phyloP scores from a whole-genome alignment of 2,329 filamentous ascomycete species.

The Colletotrichum lupini region DNA sequence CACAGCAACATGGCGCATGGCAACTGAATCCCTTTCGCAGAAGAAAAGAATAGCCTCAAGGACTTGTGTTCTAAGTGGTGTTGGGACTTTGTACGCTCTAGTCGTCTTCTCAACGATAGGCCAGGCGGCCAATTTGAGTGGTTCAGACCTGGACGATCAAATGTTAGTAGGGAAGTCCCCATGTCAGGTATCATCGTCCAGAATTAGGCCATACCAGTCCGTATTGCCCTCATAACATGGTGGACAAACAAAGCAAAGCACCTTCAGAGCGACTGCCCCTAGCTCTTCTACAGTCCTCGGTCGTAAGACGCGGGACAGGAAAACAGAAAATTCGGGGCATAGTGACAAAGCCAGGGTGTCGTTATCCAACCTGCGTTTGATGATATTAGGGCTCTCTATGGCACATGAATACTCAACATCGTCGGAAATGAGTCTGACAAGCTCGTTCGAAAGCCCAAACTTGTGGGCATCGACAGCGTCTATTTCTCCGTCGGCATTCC shows the following conservation, averaged over 20 bases:
- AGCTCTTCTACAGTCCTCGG: conserved; percentile 38
- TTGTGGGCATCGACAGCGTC: conserved; percentile 36
- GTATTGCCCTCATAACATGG: conserved; percentile 46
- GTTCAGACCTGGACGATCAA: conserved; percentile 36
- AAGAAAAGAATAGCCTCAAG: conserved; percentile 46
- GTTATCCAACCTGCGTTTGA: conserved; percentile 36
- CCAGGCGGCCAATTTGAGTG: conserved; percentile 43
- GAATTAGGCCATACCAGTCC: conserved; percentile 39
- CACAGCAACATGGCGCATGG: conserved; percentile 40
- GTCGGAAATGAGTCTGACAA: conserved; percentile 37
- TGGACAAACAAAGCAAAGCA: conserved; percentile 44
- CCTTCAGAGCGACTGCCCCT: conserved; percentile 36
- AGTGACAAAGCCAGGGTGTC: conserved; percentile 38
- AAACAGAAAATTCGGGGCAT: conserved; percentile 11
- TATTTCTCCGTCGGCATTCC: conserved; percentile 42
- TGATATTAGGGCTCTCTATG: conserved; percentile 31
- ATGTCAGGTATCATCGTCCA: neutral
- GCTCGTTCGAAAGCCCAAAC: conserved; percentile 39
- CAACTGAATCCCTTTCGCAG: conserved; percentile 44
- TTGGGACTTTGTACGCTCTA: conserved; percentile 30
- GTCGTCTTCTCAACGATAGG: conserved; percentile 38
- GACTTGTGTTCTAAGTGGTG: conserved; percentile 34
- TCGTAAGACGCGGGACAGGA: neutral
- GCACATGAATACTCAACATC: conserved; percentile 28
- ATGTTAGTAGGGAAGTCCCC: neutral